Evolutionary conservation across 2,329 filamentous ascomycete genomes (phyloP).

Genomic region (Pseudogymnoascus sp.): DNA sequence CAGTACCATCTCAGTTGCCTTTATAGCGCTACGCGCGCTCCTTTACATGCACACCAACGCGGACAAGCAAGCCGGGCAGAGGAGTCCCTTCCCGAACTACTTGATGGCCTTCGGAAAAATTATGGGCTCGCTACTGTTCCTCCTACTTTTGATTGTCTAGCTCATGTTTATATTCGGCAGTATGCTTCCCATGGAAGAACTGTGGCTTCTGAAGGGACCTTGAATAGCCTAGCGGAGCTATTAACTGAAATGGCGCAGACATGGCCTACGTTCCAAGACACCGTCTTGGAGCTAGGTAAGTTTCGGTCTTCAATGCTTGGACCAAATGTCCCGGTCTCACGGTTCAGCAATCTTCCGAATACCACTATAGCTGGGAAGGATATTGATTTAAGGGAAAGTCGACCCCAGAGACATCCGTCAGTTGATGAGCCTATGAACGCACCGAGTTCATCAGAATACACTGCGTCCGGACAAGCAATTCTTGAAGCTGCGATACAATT

Average conservation of each 20-base stretch:
- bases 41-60: not conserved
- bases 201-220: not conserved
- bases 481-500: conserved; percentile 4
- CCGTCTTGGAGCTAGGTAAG: conserved; percentile 1
- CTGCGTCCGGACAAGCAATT: not conserved
- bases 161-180: not conserved
- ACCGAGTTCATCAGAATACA: conserved; percentile 6
- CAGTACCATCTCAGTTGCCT: conserved; percentile 25
- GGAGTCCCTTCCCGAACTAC: not conserved
- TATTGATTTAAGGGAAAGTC: not conserved
- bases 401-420: not conserved
- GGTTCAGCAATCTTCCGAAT: not conserved
- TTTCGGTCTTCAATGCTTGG: not conserved
- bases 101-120: not conserved
- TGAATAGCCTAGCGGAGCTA: not conserved
- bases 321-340: not conserved
- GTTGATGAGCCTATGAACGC: not conserved
- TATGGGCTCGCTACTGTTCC: not conserved
- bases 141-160: conserved; percentile 3
- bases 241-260: conserved; percentile 1
- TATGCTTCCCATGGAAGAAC: not conserved
- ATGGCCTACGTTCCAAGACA: conserved; percentile 4
- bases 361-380: not conserved
- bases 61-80: not conserved
- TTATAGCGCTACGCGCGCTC: conserved; percentile 22